A percentile compares a stretch with the other conserved stretches of the same genome.
These are phyloP conservation scores for Camellia lanceoleosa DNA, from an alignment of 148 eudicot genomes.

Conservation along the genomic window DNA sequence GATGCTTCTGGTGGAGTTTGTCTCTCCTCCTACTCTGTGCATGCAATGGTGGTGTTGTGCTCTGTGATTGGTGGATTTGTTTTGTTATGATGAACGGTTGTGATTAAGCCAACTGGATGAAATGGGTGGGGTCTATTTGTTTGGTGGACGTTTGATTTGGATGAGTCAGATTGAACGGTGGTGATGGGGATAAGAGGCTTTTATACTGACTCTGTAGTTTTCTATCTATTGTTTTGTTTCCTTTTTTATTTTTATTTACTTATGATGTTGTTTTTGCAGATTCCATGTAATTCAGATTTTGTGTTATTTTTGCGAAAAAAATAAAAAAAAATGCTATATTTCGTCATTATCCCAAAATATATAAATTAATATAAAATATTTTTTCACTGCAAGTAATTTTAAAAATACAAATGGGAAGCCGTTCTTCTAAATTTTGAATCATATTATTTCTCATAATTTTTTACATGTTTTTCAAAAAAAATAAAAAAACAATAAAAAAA, in stretches of 20 bases:
- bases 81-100: slow-evolving; percentile 21
- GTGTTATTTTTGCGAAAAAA: neutral
- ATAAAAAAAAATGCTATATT: no score
- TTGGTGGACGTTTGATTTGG: neutral
- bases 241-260: neutral
- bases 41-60: neutral
- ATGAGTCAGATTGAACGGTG: neutral
- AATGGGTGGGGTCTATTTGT: neutral
- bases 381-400: no score
- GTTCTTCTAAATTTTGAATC: no score
- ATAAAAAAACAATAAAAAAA: no score
- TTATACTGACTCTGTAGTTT: neutral
- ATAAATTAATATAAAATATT: no score
- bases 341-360: no score
- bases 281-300: neutral
- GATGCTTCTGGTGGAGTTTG: slow-evolving; percentile 30
- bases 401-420: no score
- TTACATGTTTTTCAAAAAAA: no score
- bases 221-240: neutral
- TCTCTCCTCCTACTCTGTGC: neutral
- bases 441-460: no score
- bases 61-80: slow-evolving; percentile 18
- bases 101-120: neutral
- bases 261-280: neutral
- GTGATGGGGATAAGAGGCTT: neutral